phyloP scores from a whole-genome alignment of 1,139 yeast species.

The Blastobotrys serpentis region DNA sequence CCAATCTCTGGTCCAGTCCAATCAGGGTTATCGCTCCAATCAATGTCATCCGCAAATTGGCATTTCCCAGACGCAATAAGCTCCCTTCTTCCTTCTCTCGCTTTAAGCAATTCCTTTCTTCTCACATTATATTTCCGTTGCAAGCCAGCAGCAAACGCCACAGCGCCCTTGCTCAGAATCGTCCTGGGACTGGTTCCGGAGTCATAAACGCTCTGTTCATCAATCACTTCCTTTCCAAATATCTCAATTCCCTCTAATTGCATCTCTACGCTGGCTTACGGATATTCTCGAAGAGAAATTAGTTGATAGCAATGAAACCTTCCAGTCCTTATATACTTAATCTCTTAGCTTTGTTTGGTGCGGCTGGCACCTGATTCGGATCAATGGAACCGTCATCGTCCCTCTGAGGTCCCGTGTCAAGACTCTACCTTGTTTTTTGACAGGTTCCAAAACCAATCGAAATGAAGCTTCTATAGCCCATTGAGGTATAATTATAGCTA shows the following conservation, averaged over 20 bases:
- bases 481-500: no score
- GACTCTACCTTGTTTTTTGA: no score
- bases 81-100: slow-evolving; percentile 59
- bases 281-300: no score
- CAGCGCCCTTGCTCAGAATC: slow-evolving; percentile 64
- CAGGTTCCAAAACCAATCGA: no score
- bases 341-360: no score
- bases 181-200: slow-evolving; percentile 25
- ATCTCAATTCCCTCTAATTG: slow-evolving; percentile 16
- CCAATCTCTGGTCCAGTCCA: slow-evolving; percentile 83
- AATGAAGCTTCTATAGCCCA: no score
- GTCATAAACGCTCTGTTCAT: slow-evolving; percentile 12
- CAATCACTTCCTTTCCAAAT: slow-evolving; percentile 11
- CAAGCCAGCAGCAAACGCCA: slow-evolving; percentile 68
- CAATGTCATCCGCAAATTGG: slow-evolving; percentile 71
- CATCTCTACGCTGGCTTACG: no score
- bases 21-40: slow-evolving; percentile 67
- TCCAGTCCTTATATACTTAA: no score
- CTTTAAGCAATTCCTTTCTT: slow-evolving; percentile 58
- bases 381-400: background rate
- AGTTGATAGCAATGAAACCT: no score
- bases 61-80: slow-evolving; percentile 65
- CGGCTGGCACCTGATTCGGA: slow-evolving; percentile 12
- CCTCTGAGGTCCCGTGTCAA: no score
- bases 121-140: slow-evolving; percentile 68